A percentile compares a stretch with the other conserved stretches of the same genome.
Evolutionary conservation across 805 yeast genomes (phyloP).

Genomic region (Jamesozyma lodderae): DNA sequence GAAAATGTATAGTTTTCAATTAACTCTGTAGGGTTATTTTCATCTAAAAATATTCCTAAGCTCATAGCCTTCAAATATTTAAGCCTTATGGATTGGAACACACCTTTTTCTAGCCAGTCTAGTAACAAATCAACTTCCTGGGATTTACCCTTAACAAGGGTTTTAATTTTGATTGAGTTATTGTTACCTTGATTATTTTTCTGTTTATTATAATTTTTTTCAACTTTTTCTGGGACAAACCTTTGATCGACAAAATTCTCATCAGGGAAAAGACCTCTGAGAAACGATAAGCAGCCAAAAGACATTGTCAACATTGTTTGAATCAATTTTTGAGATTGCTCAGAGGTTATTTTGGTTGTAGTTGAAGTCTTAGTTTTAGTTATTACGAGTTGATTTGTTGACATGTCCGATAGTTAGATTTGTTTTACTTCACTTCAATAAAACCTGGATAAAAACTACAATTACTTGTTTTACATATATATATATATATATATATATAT

Average conservation of each 20-base stretch:
- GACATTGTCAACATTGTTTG: slow-evolving; percentile 44
- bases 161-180: slow-evolving; percentile 39
- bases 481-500: too few relatives aligned
- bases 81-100: slow-evolving; percentile 36
- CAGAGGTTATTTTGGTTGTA: slow-evolving; percentile 25
- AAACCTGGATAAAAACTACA: too few relatives aligned
- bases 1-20: slow-evolving; percentile 45
- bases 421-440: too few relatives aligned
- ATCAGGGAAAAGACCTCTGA: slow-evolving; percentile 51
- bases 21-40: slow-evolving; percentile 34
- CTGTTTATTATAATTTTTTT: slow-evolving; percentile 22
- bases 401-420: too few relatives aligned
- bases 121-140: slow-evolving; percentile 40
- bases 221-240: slow-evolving; percentile 34
- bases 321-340: slow-evolving; percentile 39
- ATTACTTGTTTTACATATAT: too few relatives aligned
- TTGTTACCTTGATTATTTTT: slow-evolving; percentile 9
- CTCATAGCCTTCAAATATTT: slow-evolving; percentile 38
- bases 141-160: slow-evolving; percentile 39
- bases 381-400: slow-evolving; percentile 14
- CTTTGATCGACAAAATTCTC: slow-evolving; percentile 42
- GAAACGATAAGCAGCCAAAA: slow-evolving; percentile 47
- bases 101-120: slow-evolving; percentile 47
- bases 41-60: slow-evolving; percentile 39
- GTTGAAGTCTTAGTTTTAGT: slow-evolving; percentile 10